These are phyloP conservation scores for Cryptosporidium xiaoi DNA, from an alignment of 169 alveolate species.

Conservation along the genomic window DNA sequence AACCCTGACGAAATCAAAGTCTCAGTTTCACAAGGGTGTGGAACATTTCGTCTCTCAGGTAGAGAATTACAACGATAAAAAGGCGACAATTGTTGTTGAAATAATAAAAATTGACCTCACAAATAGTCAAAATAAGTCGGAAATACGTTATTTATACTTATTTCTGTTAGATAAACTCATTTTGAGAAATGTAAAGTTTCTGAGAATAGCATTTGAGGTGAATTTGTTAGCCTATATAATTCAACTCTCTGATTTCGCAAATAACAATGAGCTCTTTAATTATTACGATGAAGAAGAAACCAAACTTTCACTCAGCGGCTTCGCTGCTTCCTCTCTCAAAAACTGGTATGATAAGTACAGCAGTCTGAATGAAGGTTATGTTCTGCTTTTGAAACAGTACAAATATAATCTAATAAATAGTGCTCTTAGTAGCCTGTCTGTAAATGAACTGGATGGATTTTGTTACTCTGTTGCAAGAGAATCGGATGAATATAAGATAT, in stretches of 20 bases:
- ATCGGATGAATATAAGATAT: too few relatives aligned
- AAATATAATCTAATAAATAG: not conserved
- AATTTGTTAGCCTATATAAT: slow-evolving; percentile 20
- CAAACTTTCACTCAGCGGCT: not conserved
- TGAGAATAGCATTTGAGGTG: slow-evolving; percentile 2
- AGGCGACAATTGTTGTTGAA: slow-evolving; percentile 27
- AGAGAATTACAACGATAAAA: not conserved
- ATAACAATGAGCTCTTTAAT: not conserved
- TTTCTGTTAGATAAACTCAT: slow-evolving; percentile 11
- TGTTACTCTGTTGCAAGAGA: too few relatives aligned
- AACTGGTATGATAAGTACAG: slow-evolving; percentile 44
- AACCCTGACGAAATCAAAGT: slow-evolving; percentile 10
- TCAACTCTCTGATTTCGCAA: not conserved
- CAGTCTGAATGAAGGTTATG: not conserved
- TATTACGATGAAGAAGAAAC: slow-evolving; percentile 14
- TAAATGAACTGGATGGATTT: not conserved
- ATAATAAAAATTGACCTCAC: slow-evolving; percentile 20
- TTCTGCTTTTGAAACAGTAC: slow-evolving; percentile 2
- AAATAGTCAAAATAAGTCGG: not conserved
- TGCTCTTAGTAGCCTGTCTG: not conserved
- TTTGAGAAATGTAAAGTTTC: not conserved
- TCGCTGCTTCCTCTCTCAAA: slow-evolving; percentile 34
- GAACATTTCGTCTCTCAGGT: not conserved
- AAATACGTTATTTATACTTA: slow-evolving; percentile 49
- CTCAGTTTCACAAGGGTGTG: not conserved